Percentiles rank a stretch among this genome's conserved stretches.
Evolutionary conservation across 768 basidiomycete species (phyloP).

Genomic region (Tulasnella sp.): DNA sequence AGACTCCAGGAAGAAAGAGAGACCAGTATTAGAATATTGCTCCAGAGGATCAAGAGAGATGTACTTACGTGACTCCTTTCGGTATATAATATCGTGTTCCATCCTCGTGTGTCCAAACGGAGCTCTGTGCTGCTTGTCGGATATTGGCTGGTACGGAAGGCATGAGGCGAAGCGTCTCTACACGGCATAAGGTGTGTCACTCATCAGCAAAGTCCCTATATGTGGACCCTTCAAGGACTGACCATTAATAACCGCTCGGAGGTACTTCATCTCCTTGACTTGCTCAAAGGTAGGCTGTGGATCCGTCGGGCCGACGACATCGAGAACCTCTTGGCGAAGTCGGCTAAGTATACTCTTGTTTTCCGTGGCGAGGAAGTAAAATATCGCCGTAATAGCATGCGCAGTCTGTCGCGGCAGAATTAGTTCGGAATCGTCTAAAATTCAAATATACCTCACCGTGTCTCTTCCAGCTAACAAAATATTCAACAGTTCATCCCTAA

Average conservation of each 20-base stretch:
- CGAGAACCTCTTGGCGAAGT: slow-evolving; percentile 51
- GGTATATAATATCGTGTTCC: slow-evolving; percentile 27
- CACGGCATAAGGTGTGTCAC: background rate
- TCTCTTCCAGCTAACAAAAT: slow-evolving; percentile 74
- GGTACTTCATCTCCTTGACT: slow-evolving; percentile 54
- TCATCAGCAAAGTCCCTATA: background rate
- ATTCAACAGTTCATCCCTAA: slow-evolving; percentile 76
- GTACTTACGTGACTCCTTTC: slow-evolving; percentile 5
- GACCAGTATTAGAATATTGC: background rate
- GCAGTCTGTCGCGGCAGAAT: slow-evolving; percentile 38
- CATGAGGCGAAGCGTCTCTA: slow-evolving; percentile 53
- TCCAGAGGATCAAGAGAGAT: background rate
- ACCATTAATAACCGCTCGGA: slow-evolving; percentile 66
- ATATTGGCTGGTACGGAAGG: slow-evolving; percentile 41
- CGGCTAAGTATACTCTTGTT: slow-evolving; percentile 46
- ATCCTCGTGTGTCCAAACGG: slow-evolving; percentile 22
- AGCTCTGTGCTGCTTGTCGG: background rate
- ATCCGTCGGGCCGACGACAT: slow-evolving; percentile 43
- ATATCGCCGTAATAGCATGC: slow-evolving; percentile 48
- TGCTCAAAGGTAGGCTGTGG: slow-evolving; percentile 50
- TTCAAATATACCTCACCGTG: slow-evolving; percentile 47
- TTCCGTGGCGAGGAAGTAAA: slow-evolving; percentile 51
- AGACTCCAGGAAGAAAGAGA: background rate
- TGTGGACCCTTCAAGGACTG: background rate
- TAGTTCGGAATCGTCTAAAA: background rate